A percentile compares a stretch with the other conserved stretches of the same genome.
Evolutionary conservation across 768 basidiomycete species (phyloP).

Genomic region (Filobasidium floriforme): DNA sequence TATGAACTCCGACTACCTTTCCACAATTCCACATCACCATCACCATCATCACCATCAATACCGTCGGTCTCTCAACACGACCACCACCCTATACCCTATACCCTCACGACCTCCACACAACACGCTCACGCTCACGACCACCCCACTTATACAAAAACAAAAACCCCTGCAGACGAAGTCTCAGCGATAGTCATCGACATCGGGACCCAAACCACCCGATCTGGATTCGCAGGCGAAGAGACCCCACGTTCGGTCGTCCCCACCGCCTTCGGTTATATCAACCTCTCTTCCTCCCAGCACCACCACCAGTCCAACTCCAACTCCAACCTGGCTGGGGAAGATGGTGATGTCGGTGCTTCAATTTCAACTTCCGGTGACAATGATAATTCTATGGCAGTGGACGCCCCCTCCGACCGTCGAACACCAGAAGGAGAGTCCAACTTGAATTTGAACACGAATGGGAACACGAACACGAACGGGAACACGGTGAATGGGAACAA

Average conservation of each 20-base stretch:
- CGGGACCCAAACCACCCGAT: constrained; percentile 78
- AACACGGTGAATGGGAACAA: constrained; percentile 7
- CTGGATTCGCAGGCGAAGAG: constrained; percentile 96
- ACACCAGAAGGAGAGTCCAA: neutral
- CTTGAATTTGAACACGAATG: neutral
- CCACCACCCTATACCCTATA: too few relatives aligned
- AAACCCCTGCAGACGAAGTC: constrained; percentile 96
- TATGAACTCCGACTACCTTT: too few relatives aligned
- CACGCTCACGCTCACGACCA: too few relatives aligned
- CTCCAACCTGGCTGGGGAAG: constrained; percentile 22
- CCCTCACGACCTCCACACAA: too few relatives aligned
- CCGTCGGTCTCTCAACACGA: too few relatives aligned
- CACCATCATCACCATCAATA: too few relatives aligned
- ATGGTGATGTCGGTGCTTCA: too few relatives aligned
- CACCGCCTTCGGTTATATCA: constrained; percentile 72
- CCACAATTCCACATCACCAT: too few relatives aligned
- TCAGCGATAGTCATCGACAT: constrained; percentile 92
- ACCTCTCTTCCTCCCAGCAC: constrained; percentile 37
- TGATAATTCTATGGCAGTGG: constrained; percentile 1
- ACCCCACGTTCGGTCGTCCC: constrained; percentile 86
- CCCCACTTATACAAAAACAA: too few relatives aligned
- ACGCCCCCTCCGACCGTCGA: neutral
- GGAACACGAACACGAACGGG: neutral
- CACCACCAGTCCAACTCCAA: neutral
- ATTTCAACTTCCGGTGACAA: constrained; percentile 44